phyloP scores from a whole-genome alignment of 805 yeast genomes.

The Starmerella riodocensis region DNA sequence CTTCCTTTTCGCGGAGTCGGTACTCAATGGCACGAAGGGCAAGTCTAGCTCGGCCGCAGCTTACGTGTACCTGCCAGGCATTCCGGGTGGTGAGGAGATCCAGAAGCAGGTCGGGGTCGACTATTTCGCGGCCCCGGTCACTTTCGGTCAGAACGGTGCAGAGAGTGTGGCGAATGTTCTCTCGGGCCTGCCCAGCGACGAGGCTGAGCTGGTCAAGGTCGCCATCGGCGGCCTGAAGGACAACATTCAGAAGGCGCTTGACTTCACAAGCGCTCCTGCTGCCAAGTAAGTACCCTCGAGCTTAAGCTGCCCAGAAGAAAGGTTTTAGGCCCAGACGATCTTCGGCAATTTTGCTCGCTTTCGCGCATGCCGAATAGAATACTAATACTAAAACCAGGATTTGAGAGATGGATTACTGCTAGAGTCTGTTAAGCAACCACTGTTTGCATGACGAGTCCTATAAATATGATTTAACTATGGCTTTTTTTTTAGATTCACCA shows the following conservation, averaged over 20 bases:
- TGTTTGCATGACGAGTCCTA: no score
- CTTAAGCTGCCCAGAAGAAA: no score
- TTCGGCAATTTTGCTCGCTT: no score
- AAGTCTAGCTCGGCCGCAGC: slow-evolving; percentile 31
- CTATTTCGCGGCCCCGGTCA: slow-evolving; percentile 61
- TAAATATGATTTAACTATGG: no score
- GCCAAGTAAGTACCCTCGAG: slow-evolving; percentile 20
- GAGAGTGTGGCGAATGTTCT: slow-evolving; percentile 46
- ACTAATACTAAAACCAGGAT: no score
- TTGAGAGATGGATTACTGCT: no score
- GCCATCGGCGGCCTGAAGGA: slow-evolving; percentile 82
- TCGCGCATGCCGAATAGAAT: no score
- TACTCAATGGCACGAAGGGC: slow-evolving; percentile 32
- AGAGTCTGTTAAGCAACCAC: no score
- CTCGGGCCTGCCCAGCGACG: slow-evolving; percentile 61
- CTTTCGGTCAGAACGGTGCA: slow-evolving; percentile 64
- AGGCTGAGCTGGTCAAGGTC: slow-evolving; percentile 66
- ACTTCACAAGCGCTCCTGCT: slow-evolving; percentile 40
- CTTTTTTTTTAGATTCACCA: no score
- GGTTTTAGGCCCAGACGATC: no score
- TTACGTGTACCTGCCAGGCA: slow-evolving; percentile 30
- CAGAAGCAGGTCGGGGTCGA: slow-evolving; percentile 61
- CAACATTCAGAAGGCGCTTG: slow-evolving; percentile 89
- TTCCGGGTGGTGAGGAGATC: slow-evolving; percentile 43
- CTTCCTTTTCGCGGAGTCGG: slow-evolving; percentile 58